A percentile compares a stretch with the other conserved stretches of the same genome.
Conservation (phyloP, 164 flowering plant genomes). For the Buxus sempervirens region DNA sequence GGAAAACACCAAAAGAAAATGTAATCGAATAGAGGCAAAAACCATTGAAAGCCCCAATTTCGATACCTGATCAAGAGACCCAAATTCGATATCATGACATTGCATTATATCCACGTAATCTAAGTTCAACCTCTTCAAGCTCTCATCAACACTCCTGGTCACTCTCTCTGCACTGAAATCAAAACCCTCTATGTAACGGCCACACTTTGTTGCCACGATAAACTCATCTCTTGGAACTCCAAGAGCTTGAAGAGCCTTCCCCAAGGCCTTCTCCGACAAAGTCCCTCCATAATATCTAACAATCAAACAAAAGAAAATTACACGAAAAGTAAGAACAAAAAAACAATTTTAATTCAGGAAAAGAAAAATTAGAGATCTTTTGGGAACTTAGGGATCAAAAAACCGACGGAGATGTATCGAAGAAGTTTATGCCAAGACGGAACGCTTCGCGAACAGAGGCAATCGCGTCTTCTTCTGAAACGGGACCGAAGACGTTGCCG, state of each 20-base stretch:
- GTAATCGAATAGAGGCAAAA: neutral
- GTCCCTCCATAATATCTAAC: conserved; percentile 85
- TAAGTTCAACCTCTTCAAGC: conserved; percentile 82
- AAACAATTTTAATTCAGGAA: neutral
- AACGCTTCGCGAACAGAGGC: conserved; percentile 74
- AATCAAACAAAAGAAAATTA: neutral
- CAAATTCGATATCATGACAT: conserved; percentile 97
- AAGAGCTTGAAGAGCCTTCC: conserved; percentile 67
- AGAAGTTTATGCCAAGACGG: conserved; percentile 87
- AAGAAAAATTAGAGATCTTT: neutral
- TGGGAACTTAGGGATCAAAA: neutral
- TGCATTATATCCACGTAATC: conserved; percentile 94
- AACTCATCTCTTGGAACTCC: conserved; percentile 65
- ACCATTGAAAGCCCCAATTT: neutral
- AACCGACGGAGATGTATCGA: conserved; percentile 94
- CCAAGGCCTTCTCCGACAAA: conserved; percentile 79
- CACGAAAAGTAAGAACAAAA: neutral
- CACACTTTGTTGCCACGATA: conserved; percentile 89
- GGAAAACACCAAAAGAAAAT: neutral
- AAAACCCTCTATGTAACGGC: conserved; percentile 79
- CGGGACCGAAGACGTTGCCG: conserved; percentile 78
- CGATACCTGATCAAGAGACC: conserved; percentile 82
- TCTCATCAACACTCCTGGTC: conserved; percentile 86
- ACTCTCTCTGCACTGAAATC: conserved; percentile 96
- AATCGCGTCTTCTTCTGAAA: conserved; percentile 68